Evolutionary conservation across 352 stramenopile genomes (phyloP).

Genomic region (Globisporangium spinosum): DNA sequence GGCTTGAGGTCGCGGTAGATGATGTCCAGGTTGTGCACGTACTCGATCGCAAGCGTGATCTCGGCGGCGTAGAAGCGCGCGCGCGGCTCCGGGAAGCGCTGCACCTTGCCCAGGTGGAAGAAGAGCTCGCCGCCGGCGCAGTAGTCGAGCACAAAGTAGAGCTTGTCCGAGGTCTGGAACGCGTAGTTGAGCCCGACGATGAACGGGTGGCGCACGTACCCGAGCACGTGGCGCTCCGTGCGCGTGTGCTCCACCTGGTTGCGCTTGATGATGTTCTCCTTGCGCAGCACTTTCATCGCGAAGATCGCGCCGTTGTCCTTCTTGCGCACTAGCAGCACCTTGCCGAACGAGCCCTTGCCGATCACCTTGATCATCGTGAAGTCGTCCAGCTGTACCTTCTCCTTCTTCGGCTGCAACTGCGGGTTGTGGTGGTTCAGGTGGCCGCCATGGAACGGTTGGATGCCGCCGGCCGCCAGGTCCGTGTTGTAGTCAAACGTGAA

Average conservation of each 20-base stretch:
- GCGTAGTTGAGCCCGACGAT: constrained; percentile 95
- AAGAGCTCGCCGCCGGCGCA: constrained; percentile 95
- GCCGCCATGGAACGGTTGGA: constrained; percentile 20
- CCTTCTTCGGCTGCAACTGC: constrained; percentile 34
- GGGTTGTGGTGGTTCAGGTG: constrained; percentile 29
- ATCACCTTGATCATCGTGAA: constrained; percentile 98
- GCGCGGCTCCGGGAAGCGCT: constrained; percentile 93
- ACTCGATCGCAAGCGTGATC: constrained; percentile 95
- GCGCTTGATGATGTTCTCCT: constrained; percentile 98
- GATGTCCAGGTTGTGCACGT: constrained; percentile 93
- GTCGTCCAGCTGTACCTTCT: constrained; percentile 86
- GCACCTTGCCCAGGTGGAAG: constrained; percentile 90
- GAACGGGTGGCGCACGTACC: constrained; percentile 97
- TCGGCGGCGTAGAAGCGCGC: constrained; percentile 96
- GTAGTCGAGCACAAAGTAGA: constrained; percentile 99
- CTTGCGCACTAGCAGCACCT: constrained; percentile 85
- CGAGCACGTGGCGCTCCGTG: constrained; percentile 85
- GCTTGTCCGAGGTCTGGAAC: constrained; percentile 96
- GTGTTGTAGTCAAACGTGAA: constrained; percentile 75
- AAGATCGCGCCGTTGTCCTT: constrained; percentile 93
- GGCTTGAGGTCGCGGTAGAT: constrained; percentile 88
- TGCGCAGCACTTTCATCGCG: constrained; percentile 98
- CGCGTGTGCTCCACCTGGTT: constrained; percentile 86
- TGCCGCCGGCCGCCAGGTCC: constrained; percentile 33
- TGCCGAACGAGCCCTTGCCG: constrained; percentile 93